phyloP scores from a whole-genome alignment of 2,329 filamentous ascomycete genomes.

The Aspergillus sp. region DNA sequence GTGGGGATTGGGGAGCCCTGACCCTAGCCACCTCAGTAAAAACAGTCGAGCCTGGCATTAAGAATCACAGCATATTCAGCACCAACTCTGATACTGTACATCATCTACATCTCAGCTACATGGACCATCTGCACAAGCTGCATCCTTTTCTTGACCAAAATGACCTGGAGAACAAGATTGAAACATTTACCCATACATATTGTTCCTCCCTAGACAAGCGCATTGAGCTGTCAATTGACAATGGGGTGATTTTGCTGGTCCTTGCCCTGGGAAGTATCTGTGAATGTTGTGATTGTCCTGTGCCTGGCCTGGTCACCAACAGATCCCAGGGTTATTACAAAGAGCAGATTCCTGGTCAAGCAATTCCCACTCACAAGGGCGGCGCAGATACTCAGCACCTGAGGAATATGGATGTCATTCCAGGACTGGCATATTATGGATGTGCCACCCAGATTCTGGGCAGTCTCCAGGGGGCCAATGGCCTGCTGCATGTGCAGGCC shows the following conservation, averaged over 20 bases:
- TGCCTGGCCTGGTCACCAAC: constrained; percentile 49
- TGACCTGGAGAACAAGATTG: constrained; percentile 46
- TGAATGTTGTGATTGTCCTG: constrained; percentile 36
- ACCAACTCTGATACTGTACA: constrained; percentile 46
- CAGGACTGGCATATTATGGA: constrained; percentile 82
- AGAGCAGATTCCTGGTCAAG: constrained; percentile 21
- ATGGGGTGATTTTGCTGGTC: constrained; percentile 72
- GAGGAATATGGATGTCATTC: constrained; percentile 74
- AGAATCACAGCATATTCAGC: constrained; percentile 44
- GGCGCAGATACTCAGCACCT: constrained; percentile 16
- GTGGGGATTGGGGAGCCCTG: constrained; percentile 47
- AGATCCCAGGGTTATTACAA: constrained; percentile 17
- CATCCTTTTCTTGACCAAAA: constrained; percentile 55
- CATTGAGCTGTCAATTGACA: constrained; percentile 59
- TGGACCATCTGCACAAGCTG: constrained; percentile 53
- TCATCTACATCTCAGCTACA: constrained; percentile 47
- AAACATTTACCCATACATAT: constrained; percentile 43
- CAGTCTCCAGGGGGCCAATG: constrained; percentile 67
- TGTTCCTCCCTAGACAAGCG: constrained; percentile 27
- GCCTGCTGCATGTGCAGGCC: constrained; percentile 75
- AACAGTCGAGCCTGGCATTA: constrained; percentile 42
- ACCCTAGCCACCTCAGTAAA: constrained; percentile 14
- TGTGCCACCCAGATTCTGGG: constrained; percentile 81
- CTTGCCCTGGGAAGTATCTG: constrained; percentile 87
- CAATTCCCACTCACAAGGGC: constrained; percentile 8